A percentile compares a stretch with the other conserved stretches of the same genome.
Conservation (phyloP, 2,329 filamentous ascomycete genomes). For the Fusarium mundagurra region DNA sequence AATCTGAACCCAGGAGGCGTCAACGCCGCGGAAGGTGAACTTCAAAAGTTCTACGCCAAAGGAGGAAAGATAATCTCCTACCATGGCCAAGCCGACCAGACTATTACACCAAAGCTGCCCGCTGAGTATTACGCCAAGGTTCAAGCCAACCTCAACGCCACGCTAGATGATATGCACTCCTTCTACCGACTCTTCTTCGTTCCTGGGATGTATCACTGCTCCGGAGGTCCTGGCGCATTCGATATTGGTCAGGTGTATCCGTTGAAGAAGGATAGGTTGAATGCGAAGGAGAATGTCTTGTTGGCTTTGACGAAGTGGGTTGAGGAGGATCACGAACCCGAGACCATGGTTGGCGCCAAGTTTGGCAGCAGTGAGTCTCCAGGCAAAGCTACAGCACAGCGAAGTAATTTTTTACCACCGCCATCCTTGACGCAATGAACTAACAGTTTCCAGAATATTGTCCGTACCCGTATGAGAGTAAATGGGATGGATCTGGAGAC, state of each 20-base stretch:
- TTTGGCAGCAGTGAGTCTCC: neutral
- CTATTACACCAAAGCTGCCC: neutral
- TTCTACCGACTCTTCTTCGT: slow-evolving; percentile 8
- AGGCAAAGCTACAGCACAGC: neutral
- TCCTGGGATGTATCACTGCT: slow-evolving; percentile 13
- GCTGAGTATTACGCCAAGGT: slow-evolving; percentile 7
- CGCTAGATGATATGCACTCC: neutral
- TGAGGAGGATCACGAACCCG: neutral
- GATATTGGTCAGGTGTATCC: slow-evolving; percentile 8
- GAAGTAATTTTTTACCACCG: neutral
- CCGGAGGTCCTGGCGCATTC: neutral
- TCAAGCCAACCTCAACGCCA: neutral
- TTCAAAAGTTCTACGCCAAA: neutral
- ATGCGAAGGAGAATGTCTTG: neutral
- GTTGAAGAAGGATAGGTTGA: neutral
- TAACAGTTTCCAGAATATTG: neutral
- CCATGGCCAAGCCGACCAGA: slow-evolving; percentile 6
- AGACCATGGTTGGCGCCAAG: neutral
- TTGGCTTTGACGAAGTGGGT: slow-evolving; percentile 5
- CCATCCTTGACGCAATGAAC: accelerated
- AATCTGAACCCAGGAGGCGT: neutral
- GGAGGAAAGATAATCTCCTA: slow-evolving; percentile 9
- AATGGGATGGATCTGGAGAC: slow-evolving; percentile 7
- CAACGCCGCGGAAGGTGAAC: neutral
- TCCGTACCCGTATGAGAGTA: slow-evolving; percentile 6